Evolutionary conservation across 148 eudicot genomes (phyloP), one percentile per base, ranked within the genome.

Genomic region (Heliamphora exappendiculata): DNA sequence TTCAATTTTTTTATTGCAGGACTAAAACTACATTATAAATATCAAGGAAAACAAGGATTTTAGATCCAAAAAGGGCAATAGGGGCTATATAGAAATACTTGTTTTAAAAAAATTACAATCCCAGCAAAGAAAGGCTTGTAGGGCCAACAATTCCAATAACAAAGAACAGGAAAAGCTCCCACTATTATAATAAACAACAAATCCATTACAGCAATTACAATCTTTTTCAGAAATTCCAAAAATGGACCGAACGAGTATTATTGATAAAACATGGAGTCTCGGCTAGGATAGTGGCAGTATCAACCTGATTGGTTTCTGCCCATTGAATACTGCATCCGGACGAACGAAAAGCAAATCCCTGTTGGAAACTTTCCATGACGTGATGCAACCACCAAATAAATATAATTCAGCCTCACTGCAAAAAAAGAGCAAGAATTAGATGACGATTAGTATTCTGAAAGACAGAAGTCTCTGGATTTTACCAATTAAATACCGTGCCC

Each of bases 221-320:
- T 14, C 31, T 3, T 45, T 19, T 29, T 41, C 31, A 42, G 2
- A 34, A 60, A 62, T 59, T 74, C 41, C 29, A 29, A 5, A 29
- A 55, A 22, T 31, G 68, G 37, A 65, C 49, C 37, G 54, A 33
- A 68, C 13, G 26, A 67, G 65, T 28, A 26, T 19, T 20, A 34
- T 34, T 50, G 17, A 2, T 29, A 70, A 49, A 16, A 0, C 5
- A 5, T 22, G 24, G 1, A 50, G 7, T 17, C 19, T 33, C 12
- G n/a, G 24, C 2, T 33, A 33, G 14, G 49, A 24, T n/a, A 66
- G 42, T n/a, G 57, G 54, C 51, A 78, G 55, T 59, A 24, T 29
- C n/a, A 67, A 93, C 99, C 99, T 95, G 88, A 95, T 95, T 70
- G 99, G 99, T 78, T 95, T 95, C 87, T 95, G 93, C 59, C 97